Evolutionary conservation across 768 basidiomycete genomes (phyloP), one percentile per base, ranked within the genome.

Genomic region (Pleurotus salmoneostramineus): DNA sequence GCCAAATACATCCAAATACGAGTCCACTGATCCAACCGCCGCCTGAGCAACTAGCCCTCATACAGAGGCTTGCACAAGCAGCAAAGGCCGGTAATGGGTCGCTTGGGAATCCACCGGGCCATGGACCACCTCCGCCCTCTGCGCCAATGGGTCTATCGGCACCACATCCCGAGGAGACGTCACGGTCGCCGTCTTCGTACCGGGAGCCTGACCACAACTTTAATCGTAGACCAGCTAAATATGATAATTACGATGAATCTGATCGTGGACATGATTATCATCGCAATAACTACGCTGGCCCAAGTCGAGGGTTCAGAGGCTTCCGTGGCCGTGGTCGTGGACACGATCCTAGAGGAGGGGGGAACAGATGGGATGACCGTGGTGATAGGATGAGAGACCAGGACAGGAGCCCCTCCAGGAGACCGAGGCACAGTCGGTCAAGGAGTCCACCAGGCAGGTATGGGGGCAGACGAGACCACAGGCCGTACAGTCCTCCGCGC

Each of bases 61-160:
- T 94, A 65, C 89, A 91, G 67, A 90, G 91, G 68, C 79, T 93
- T 68, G 79, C 89, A 55, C 83, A 85, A 65, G 81, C 82, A 64
- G 82, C 86, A 60, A 77, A 72, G 60, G 68, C 69, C 42, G 69
- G 64, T 63, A 76, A 69, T 64, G 68, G 62, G 61, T 60, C 61
- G 57, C 63, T 65, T 54, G 62, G 65, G 58, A 69, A 68, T 51
- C 62, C 69, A 61, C 27, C 52, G 3, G 59, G 66, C 17, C 65
- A 65, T 68, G 62, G 69, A 68, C 61, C 68, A 63, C 65, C 21
- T 27, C 21, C 68, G 63, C 62, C 67, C 62, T 64, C 71, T 71
- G 63, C 68, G 59, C 62, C 70, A 58, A 67, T 73, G 64, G 58
- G 68, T 55, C 63, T 68, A 67, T 50, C 62, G 44, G 55, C 63